phyloP scores from a whole-genome alignment of 2,329 filamentous ascomycete species.

The Aspergillus sp. region DNA sequence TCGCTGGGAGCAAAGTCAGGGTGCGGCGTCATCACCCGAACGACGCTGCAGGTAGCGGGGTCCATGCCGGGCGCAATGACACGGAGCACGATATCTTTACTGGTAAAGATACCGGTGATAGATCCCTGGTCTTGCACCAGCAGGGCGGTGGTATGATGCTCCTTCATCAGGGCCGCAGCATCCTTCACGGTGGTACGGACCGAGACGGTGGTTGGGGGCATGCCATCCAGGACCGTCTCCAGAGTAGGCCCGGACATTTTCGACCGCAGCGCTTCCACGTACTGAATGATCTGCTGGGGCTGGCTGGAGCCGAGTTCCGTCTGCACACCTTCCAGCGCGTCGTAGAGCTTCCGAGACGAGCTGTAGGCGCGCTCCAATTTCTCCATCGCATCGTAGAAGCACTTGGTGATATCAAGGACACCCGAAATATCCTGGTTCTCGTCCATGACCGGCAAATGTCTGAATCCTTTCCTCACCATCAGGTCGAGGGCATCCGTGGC shows the following conservation, averaged over 20 bases:
- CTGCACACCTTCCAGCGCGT: slow-evolving; percentile 95
- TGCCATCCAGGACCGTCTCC: slow-evolving; percentile 87
- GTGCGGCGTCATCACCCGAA: slow-evolving; percentile 98
- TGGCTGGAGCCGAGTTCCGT: slow-evolving; percentile 94
- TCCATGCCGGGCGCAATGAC: slow-evolving; percentile 97
- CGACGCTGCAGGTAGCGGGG: slow-evolving; percentile 91
- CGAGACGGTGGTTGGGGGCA: slow-evolving; percentile 90
- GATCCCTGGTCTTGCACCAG: slow-evolving; percentile 94
- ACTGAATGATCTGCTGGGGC: slow-evolving; percentile 98
- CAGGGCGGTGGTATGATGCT: slow-evolving; percentile 96
- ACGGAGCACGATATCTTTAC: slow-evolving; percentile 96
- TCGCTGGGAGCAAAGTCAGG: slow-evolving; percentile 98
- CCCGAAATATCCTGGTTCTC: slow-evolving; percentile 99
- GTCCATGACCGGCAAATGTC: slow-evolving; percentile 98
- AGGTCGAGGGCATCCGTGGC: slow-evolving; percentile 95
- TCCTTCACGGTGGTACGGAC: slow-evolving; percentile 96
- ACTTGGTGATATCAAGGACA: slow-evolving; percentile 98
- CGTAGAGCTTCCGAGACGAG: slow-evolving; percentile 96
- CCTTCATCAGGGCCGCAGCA: slow-evolving; percentile 93
- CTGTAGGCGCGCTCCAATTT: slow-evolving; percentile 97
- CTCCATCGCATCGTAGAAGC: slow-evolving; percentile 99
- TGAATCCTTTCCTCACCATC: slow-evolving; percentile 98
- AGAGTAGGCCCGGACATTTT: slow-evolving; percentile 99
- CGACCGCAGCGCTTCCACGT: slow-evolving; percentile 88
- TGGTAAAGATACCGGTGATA: slow-evolving; percentile 98